Evolutionary conservation across 75 land plant species (phyloP).

Genomic region (Cunninghamia lanceolata): DNA sequence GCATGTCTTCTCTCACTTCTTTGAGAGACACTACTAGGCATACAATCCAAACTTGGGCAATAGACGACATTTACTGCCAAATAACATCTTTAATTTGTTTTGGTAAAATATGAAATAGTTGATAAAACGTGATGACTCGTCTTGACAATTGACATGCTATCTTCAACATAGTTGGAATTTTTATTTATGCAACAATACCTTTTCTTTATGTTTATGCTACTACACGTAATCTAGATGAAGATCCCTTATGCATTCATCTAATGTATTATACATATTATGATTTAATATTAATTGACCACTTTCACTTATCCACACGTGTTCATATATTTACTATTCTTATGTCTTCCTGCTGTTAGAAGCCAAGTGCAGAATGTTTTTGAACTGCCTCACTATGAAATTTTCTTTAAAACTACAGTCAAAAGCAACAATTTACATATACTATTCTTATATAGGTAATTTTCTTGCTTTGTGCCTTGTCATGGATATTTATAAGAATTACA

Average conservation of each 20-base stretch:
- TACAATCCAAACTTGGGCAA: too few species aligned
- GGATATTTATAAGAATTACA: background rate
- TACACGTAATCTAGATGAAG: background rate
- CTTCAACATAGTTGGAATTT: too few species aligned
- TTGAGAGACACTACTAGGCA: too few species aligned
- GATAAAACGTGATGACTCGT: too few species aligned
- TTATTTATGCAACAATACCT: background rate
- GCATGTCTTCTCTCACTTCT: too few species aligned
- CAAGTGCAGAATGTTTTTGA: background rate
- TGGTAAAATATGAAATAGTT: too few species aligned
- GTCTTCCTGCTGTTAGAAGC: background rate
- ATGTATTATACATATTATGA: background rate
- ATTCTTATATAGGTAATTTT: background rate
- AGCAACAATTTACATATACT: background rate
- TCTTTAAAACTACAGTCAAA: background rate
- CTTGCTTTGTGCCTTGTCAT: background rate
- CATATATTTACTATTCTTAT: background rate
- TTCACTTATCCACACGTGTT: background rate
- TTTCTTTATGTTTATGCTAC: background rate
- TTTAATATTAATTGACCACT: background rate
- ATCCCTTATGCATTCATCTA: background rate
- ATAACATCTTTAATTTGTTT: too few species aligned
- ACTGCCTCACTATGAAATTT: background rate
- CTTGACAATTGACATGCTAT: too few species aligned
- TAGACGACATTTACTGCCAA: too few species aligned